Base-by-base conservation (phyloP, 768 basidiomycete species). In the Trametes cubensis region DNA sequence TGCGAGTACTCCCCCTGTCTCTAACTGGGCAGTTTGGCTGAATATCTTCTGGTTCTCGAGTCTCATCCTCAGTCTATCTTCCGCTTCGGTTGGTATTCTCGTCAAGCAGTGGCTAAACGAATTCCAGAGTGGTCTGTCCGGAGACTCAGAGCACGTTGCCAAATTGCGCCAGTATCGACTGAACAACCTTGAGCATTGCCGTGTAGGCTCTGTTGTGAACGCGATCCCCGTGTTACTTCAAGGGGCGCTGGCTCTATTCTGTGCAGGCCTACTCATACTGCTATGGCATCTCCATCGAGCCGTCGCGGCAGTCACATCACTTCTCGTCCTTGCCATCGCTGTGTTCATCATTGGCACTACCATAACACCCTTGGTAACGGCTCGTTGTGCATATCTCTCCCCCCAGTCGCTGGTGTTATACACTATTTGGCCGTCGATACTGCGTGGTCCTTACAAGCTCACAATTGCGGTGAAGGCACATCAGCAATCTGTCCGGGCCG, bases 1-100 rank as follows among this genome's bases (percentile, higher is more conserved):
- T 10, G 47, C 14, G 2, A 26, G 13, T 23, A 13, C 15, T 49
- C n/a, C 10, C 23, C 52, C 1, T 4, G 20, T 8, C 23, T 51
- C 6, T 26, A 59, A 18, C 50, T 69, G 8, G 52, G 44, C 42
- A 17, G 20, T 55, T 3, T 28, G 23, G 38, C 57, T 73, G 44
- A 74, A 73, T 51, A 46, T 46, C 8, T 60, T 72, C 2, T 71
- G 70, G 68, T 70, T 70, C 60, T 51, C 66, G 1, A 67, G 68
- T 40, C 70, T 74, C 15, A 51, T 66, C 2, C 60, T 67, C 39
- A 68, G 65, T 28, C 67, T 74, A 10, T 44, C 66, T 15, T n/a
- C n/a, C n/a, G n/a, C n/a, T n/a, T n/a, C n/a, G n/a, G n/a, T n/a
- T n/a, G n/a, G n/a, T n/a, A n/a, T n/a, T n/a, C n/a, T n/a, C n/a